Evolutionary conservation across 2,329 filamentous ascomycete genomes (phyloP), one percentile per base, ranked within the genome.

Genomic region (Fusarium tricinctum): DNA sequence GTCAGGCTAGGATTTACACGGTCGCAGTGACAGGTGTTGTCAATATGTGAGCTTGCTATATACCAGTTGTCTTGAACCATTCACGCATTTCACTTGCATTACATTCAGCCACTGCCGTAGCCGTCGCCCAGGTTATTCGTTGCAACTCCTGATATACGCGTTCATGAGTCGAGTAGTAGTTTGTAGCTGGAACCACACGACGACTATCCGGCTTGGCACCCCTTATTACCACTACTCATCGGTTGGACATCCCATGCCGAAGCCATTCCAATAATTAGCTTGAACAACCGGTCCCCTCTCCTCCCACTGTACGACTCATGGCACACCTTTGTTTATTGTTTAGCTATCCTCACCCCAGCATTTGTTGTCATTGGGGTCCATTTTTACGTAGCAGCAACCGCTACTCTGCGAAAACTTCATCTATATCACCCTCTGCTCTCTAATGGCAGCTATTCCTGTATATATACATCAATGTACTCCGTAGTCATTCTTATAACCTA

Each of bases 121-220:
- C 50, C 43, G 44, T 63, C 58, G 49, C n/a, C 44, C 45, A 39
- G 35, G n/a, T 19, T 33, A 30, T 52, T 26, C 28, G 53, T 26
- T 63, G 26, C 30, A n/a, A 39, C 28, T 23, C 32, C 30, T 38
- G 10, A 30, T 12, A 35, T 39, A 53, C 49, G 26, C 35, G 51
- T 49, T 60, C 66, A 69, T 70, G 63, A 66, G 59, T 68, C 68
- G 50, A 45, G 42, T 19, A 47, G 53, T 48, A 50, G 47, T 30
- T 30, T 30, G 28, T 47, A 33, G 49, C 47, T 61, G 48, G 55
- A 44, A 50, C 50, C 42, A 57, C 40, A 17, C 35, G 35, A 38
- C 17, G 35, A 38, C 35, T 38, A n/a, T 9, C 58, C 58, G 32
- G 26, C 60, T 64, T 69, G 65, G 58, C 67, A 69, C 38, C 56